These are phyloP conservation scores for Corinectria fuckeliana DNA, from an alignment of 2,329 filamentous ascomycete species.

Conservation along the genomic window DNA sequence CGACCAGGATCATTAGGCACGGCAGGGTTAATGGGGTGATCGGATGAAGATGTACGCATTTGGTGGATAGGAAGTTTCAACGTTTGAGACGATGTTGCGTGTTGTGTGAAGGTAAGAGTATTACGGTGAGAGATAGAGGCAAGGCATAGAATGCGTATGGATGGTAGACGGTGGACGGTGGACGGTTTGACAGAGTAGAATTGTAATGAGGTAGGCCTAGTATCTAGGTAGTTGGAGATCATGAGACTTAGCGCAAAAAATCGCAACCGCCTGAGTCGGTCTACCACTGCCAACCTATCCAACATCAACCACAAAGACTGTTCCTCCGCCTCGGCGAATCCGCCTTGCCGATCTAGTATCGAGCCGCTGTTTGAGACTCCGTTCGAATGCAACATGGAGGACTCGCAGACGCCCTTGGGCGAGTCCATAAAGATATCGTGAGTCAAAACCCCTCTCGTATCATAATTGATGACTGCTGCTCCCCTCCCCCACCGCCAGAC, in stretches of 20 bases:
- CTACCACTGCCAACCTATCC: slow-evolving; percentile 3
- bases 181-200: too few species aligned
- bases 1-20: neutral
- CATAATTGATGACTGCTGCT: too few species aligned
- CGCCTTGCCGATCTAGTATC: neutral
- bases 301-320: slow-evolving; percentile 21
- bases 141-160: too few species aligned
- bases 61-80: neutral
- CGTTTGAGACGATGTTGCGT: neutral
- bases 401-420: slow-evolving; percentile 44
- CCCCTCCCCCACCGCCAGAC: neutral
- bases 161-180: too few species aligned
- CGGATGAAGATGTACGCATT: neutral
- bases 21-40: neutral
- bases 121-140: too few species aligned
- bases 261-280: neutral
- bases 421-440: slow-evolving; percentile 47
- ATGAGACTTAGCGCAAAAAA: slow-evolving; percentile 32
- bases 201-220: too few species aligned
- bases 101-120: too few species aligned
- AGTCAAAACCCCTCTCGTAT: slow-evolving; percentile 27
- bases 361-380: neutral
- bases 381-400: slow-evolving; percentile 36
- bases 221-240: slow-evolving; percentile 3
- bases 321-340: slow-evolving; percentile 9